Conservation (phyloP, 257 asterid species). For the Ilex asprella region DNA sequence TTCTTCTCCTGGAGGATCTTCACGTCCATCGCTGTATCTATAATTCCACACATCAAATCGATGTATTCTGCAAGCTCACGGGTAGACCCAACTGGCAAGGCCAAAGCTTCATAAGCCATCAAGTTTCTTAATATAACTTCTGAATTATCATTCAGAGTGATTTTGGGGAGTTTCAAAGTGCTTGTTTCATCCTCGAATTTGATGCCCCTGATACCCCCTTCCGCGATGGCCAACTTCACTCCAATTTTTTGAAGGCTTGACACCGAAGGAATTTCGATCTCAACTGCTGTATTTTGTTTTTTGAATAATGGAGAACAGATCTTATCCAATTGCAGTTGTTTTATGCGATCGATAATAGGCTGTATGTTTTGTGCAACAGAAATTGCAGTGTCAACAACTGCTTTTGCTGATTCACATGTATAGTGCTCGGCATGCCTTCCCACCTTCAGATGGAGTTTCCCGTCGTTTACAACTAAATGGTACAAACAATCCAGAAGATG, state of each 20-base stretch:
- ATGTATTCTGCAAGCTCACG: slow-evolving; percentile 14
- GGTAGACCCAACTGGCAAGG: slow-evolving; percentile 1
- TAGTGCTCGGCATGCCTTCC: too few relatives aligned
- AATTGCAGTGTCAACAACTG: slow-evolving; percentile 1
- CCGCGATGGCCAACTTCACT: background rate
- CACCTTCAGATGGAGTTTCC: background rate
- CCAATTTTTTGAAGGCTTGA: slow-evolving; percentile 8
- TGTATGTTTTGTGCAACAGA: slow-evolving; percentile 1
- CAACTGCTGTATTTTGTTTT: slow-evolving; percentile 8
- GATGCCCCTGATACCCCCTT: slow-evolving; percentile 15
- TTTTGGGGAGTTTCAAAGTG: slow-evolving; percentile 8
- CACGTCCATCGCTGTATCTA: slow-evolving; percentile 11
- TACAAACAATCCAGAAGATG: slow-evolving; percentile 39
- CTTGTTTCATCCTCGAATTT: background rate
- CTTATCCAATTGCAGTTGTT: slow-evolving; percentile 21
- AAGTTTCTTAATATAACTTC: slow-evolving; percentile 15
- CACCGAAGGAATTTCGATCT: slow-evolving; percentile 24
- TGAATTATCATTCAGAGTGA: slow-evolving; percentile 5
- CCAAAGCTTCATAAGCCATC: slow-evolving; percentile 16
- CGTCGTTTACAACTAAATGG: slow-evolving; percentile 16
- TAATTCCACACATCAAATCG: slow-evolving; percentile 19
- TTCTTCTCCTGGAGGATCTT: background rate
- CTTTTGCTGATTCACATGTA: too few relatives aligned
- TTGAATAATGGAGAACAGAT: slow-evolving; percentile 17
- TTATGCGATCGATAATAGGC: slow-evolving; percentile 12